Evolutionary conservation across 2,329 filamentous ascomycete species (phyloP), one percentile per base, ranked within the genome.

Genomic region (Alternaria alternata): DNA sequence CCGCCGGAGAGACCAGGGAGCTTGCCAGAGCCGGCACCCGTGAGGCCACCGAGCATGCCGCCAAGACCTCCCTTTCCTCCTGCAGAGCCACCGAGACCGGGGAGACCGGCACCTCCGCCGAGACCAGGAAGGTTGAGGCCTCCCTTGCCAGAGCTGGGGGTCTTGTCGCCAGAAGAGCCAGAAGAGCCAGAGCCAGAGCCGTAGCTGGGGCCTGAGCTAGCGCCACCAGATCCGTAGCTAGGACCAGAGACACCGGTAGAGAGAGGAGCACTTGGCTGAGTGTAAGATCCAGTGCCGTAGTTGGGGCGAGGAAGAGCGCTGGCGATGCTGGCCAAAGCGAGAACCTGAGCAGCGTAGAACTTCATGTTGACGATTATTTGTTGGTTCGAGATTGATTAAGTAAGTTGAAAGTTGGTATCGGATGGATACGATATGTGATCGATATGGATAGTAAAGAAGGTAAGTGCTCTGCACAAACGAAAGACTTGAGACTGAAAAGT

Each of bases 391-490:
- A 30, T 44, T 46, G n/a, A 43, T 12, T 20, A n/a, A 47, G 11
- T 42, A 20, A 42, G 22, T 16, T 14, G 51, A 43, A 53, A 48
- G 20, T 32, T 34, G 43, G 30, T 57, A 56, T 49, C 22, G 26
- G n/a, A 43, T 42, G 16, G 39, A 43, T 43, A 22, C 38, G 11
- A 26, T 28, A 20, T 53, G 18, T 43, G 28, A 34, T 44, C 6
- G 20, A 51, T 51, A 18, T 20, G 28, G 39, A 54, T 38, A 20
- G 18, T 38, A 38, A 28, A 41, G 52, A 56, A 42, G 41, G 24
- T 32, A 34, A 55, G 51, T 55, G 44, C 51, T 18, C 52, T 51
- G 57, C 52, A 51, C 55, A 54, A 58, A 47, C 41, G 55, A 46
- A 39, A 47, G 55, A 49, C 36, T 54, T 36, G 41, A 26, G 36